Evolutionary conservation across 2,329 filamentous ascomycete species (phyloP), one percentile per base, ranked within the genome.

Genomic region (Diplodia corticola): DNA sequence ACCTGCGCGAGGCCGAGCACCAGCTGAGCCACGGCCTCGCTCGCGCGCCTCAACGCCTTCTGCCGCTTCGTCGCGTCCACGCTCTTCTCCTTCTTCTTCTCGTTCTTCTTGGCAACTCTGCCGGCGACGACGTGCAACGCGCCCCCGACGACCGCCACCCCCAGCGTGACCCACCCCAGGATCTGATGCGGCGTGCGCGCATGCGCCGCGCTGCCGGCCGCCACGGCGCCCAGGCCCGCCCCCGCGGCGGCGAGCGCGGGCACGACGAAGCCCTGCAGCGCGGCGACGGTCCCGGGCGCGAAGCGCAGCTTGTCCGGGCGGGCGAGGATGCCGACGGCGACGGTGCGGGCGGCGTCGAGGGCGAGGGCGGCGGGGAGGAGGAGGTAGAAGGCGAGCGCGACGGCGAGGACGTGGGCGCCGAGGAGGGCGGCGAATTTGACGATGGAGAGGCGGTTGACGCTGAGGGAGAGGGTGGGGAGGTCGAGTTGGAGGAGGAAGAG

Each of bases 341-440:
- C 15, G 48, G 17, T 48, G 30, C 60, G 60, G 2, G 48, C 60
- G 7, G 60, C 26, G 22, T 53, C 60, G 48, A 51, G 48, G 4
- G 48, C 24, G 30, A 63, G 22, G 48, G 48, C 33, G 22, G n/a
- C 33, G n/a, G 60, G 60, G 1, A 63, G 60, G 12, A 63, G 13
- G 33, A 63, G 51, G 60, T 63, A 63, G 48, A 63, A 40, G 33
- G 60, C 60, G 2, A 49, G 13, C 13, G 60, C 48, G 48, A 63
- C 60, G 60, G 35, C 33, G 48, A 46, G 2, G 30, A 63, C 60
- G 48, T 63, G 60, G 13, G 48, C 50, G n/a, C 28, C 37, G 22
- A 63, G 10, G 7, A 63, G 20, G 5, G 20, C 26, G 20, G 60
- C 37, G 4, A 63, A 26, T 1, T 33, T 40, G 17, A n/a, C 1